Evolutionary conservation across 2,329 filamentous ascomycete species (phyloP).

Genomic region (Fusarium sp.): DNA sequence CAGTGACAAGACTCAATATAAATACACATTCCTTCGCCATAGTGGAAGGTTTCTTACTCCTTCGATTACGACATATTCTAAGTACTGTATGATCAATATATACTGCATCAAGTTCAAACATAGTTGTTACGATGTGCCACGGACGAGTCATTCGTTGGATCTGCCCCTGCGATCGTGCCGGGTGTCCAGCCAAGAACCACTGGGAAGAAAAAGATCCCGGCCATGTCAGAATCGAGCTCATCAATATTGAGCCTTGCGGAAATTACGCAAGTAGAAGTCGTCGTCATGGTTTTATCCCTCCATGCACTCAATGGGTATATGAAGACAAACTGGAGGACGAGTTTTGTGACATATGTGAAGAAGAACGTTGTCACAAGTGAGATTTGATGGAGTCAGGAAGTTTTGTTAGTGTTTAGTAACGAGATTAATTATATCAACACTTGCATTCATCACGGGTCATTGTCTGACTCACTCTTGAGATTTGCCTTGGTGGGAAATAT

Average conservation of each 20-base stretch:
- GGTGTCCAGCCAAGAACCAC: background rate
- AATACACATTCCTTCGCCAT: background rate
- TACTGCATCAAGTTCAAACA: background rate
- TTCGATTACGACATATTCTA: background rate
- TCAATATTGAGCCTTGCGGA: background rate
- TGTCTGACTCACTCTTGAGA: too few relatives aligned
- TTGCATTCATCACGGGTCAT: too few relatives aligned
- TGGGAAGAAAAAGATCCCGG: background rate
- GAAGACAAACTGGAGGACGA: background rate
- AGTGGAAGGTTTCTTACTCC: background rate
- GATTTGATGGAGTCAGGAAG: background rate
- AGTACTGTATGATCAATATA: background rate
- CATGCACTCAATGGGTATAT: background rate
- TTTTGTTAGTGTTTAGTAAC: too few relatives aligned
- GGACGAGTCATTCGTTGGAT: background rate
- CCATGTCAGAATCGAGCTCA: background rate
- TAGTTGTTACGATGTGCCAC: background rate
- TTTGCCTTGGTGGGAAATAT: too few relatives aligned
- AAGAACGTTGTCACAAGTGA: background rate
- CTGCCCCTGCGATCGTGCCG: background rate
- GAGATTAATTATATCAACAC: too few relatives aligned
- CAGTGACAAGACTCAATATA: background rate
- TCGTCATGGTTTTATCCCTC: background rate
- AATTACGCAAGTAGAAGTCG: background rate
- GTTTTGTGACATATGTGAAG: constrained; percentile 1